Evolutionary conservation across 2,329 filamentous ascomycete species (phyloP).

Genomic region (Bipolaris victoriae): DNA sequence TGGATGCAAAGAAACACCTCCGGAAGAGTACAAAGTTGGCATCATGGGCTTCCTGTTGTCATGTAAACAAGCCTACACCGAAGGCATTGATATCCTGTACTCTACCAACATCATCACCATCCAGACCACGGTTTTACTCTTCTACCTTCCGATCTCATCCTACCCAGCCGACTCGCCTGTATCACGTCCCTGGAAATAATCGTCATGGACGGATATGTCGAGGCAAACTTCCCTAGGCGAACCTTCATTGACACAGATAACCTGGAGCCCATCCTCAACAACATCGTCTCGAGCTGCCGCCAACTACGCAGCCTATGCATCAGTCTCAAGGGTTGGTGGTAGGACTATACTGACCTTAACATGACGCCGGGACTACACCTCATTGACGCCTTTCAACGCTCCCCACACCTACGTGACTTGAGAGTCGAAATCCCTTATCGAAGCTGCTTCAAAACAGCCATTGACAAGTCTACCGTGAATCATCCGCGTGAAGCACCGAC

Average conservation of each 20-base stretch:
- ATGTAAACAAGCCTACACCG: slow-evolving; percentile 18
- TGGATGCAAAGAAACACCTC: background rate
- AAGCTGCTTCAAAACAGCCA: background rate
- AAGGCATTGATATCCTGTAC: slow-evolving; percentile 20
- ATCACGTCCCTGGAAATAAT: slow-evolving; percentile 14
- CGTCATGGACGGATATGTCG: background rate
- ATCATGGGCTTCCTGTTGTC: slow-evolving; percentile 19
- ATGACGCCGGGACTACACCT: slow-evolving; percentile 1
- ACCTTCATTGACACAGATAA: background rate
- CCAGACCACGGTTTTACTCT: slow-evolving; percentile 13
- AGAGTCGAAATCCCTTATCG: slow-evolving; percentile 10
- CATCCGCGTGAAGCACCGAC: background rate
- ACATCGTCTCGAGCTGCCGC: slow-evolving; percentile 11
- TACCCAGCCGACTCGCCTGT: slow-evolving; percentile 7
- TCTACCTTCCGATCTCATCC: slow-evolving; percentile 14
- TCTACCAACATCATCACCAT: slow-evolving; percentile 14
- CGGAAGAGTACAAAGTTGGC: background rate
- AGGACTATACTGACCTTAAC: background rate
- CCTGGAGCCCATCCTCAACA: slow-evolving; percentile 15
- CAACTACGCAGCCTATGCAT: slow-evolving; percentile 6
- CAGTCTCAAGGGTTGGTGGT: background rate
- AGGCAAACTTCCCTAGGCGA: background rate
- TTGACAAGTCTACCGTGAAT: background rate
- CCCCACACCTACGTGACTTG: slow-evolving; percentile 13
- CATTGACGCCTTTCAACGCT: slow-evolving; percentile 8